Evolutionary conservation across 495 filamentous ascomycete species (phyloP), one percentile per base, ranked within the genome.

Genomic region (Penicillium manginii): DNA sequence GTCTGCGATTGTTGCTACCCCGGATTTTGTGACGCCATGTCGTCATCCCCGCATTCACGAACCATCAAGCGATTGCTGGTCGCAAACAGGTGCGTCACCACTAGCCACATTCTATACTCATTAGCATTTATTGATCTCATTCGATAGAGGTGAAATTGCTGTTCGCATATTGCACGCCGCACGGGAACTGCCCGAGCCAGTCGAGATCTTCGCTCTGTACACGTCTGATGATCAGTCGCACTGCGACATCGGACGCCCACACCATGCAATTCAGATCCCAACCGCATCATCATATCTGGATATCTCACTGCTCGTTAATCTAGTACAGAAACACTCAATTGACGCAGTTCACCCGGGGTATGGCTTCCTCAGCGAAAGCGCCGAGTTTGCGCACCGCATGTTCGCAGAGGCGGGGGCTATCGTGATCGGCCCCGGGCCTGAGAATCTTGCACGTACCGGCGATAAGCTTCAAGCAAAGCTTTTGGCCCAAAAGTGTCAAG

Each of bases 281-380:
- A 81, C 82, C 1, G 67, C 83, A 15, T 65, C 76, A 1, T 73
- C 78, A 3, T 86, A 85, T 67, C 65, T 84, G 47, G 73, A 84
- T 62, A 79, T 84, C 33, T 45, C 69, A 12, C 55, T 73, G 6
- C 64, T 87, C 0, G 66, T 86, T 14, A 58, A 69, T 2, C 49
- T 85, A 21, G 80, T 55, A 6, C 75, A 78, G 55, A 70, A 80
- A 45, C 66, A 86, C 62, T 61, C 60, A 0, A 81, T 86, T n/a
- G 81, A 87, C 56, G 70, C 82, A 12, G 72, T 87, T 4, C 84
- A 86, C 62, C 84, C 85, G 0, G 85, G 85, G 0, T 88, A 88
- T 71, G 85, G 85, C 10, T 88, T 87, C 54, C 72, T 88, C 3
- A 84, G 82, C 23, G 85, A 88, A 62, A 84, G 77, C 52, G 67